These are phyloP conservation scores for Paspalum notatum DNA, from an alignment of 176 grass and related monocot genomes.

Conservation along the genomic window DNA sequence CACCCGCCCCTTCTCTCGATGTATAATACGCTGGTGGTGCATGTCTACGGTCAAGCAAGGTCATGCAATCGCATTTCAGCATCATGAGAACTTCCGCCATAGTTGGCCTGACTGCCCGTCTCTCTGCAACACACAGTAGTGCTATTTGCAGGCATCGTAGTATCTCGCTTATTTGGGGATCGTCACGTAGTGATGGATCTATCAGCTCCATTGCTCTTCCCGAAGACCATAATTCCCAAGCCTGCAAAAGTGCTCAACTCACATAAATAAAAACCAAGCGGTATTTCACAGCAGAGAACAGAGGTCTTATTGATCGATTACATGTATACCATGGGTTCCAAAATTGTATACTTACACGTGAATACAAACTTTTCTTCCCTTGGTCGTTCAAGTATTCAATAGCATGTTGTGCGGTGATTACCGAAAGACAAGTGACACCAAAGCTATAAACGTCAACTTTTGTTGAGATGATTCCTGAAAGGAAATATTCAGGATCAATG, in stretches of 20 bases:
- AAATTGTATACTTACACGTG: background rate
- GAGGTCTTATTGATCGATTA: no score
- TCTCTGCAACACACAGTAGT: constrained; percentile 33
- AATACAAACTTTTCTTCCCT: background rate
- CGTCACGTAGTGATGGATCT: background rate
- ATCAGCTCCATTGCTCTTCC: background rate
- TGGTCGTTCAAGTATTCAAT: no score
- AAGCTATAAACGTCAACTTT: constrained; percentile 41
- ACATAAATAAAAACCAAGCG: no score
- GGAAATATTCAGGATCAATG: constrained; percentile 20
- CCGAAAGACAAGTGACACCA: constrained; percentile 4
- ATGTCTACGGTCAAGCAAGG: background rate
- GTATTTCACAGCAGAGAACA: no score
- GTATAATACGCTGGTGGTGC: background rate
- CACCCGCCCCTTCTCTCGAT: background rate
- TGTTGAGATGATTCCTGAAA: background rate
- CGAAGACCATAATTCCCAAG: background rate
- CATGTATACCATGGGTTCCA: background rate
- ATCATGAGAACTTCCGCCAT: constrained; percentile 15
- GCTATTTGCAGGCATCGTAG: constrained; percentile 20
- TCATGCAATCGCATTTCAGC: background rate
- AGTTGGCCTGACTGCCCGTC: constrained; percentile 3
- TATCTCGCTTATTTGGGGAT: background rate
- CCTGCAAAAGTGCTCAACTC: background rate
- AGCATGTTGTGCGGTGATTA: background rate